A percentile compares a stretch with the other conserved stretches of the same genome.
Conservation (phyloP, 2,329 filamentous ascomycete genomes). For the Coniochaeta hoffmannii region DNA sequence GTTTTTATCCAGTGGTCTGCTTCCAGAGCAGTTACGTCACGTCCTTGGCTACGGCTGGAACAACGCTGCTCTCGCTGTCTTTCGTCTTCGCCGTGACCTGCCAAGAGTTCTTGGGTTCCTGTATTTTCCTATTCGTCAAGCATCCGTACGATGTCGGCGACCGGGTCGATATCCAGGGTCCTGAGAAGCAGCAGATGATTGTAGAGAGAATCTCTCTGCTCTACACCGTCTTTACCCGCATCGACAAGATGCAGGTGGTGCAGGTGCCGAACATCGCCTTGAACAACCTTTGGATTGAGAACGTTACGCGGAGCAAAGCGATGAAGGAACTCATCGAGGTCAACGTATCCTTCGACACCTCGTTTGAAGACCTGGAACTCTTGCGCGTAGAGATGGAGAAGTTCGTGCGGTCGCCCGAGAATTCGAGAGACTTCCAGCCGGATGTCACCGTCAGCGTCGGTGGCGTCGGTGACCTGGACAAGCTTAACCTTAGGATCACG, state of each 20-base stretch:
- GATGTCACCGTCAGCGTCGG: slow-evolving; percentile 73
- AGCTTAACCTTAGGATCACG: slow-evolving; percentile 73
- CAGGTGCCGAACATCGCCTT: slow-evolving; percentile 83
- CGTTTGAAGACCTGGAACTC: slow-evolving; percentile 81
- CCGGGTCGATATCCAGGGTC: slow-evolving; percentile 68
- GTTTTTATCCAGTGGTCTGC: slow-evolving; percentile 63
- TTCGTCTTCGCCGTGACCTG: slow-evolving; percentile 91
- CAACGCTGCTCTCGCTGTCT: slow-evolving; percentile 86
- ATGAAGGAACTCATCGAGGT: slow-evolving; percentile 83
- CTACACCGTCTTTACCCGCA: slow-evolving; percentile 83
- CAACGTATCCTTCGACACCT: slow-evolving; percentile 77
- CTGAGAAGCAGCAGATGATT: slow-evolving; percentile 55
- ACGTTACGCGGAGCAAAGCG: slow-evolving; percentile 80
- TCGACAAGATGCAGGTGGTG: slow-evolving; percentile 71
- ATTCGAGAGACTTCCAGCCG: slow-evolving; percentile 82
- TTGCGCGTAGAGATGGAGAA: slow-evolving; percentile 76
- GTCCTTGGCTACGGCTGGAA: slow-evolving; percentile 83
- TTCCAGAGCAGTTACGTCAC: slow-evolving; percentile 80
- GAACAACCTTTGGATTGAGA: slow-evolving; percentile 93
- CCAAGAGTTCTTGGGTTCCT: slow-evolving; percentile 94
- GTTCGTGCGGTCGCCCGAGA: slow-evolving; percentile 79
- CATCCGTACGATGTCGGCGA: slow-evolving; percentile 96
- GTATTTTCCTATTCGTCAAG: slow-evolving; percentile 98
- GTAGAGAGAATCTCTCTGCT: slow-evolving; percentile 93
- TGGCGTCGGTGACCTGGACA: slow-evolving; percentile 78